Conservation (phyloP, 345 rosid genomes). For the Cardamine chenopodiifolia region DNA sequence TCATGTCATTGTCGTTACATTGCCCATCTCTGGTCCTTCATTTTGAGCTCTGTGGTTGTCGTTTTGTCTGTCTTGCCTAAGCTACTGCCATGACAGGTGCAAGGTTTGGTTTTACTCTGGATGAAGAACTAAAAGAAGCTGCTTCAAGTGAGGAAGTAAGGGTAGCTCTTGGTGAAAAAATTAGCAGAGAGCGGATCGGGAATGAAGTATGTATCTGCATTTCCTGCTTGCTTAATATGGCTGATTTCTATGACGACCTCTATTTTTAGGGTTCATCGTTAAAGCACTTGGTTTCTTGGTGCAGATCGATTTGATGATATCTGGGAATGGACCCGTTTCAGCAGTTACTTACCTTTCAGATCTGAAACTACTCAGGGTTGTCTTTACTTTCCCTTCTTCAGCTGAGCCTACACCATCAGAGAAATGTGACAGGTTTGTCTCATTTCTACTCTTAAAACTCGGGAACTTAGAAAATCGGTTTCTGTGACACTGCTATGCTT, state of each 20-base stretch:
- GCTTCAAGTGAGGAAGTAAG: conserved; percentile 78
- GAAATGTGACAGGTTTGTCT: conserved; percentile 59
- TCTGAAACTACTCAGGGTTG: conserved; percentile 67
- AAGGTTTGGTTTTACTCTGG: conserved; percentile 73
- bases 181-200: conserved; percentile 93
- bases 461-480: neutral
- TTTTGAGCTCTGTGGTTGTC: conserved; percentile 17
- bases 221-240: conserved; percentile 15
- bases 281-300: conserved; percentile 35
- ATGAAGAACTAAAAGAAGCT: conserved; percentile 74
- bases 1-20: neutral
- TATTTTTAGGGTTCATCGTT: conserved; percentile 12
- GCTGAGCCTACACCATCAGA: conserved; percentile 59
- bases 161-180: conserved; percentile 79
- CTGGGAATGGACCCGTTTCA: conserved; percentile 79
- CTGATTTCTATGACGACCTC: conserved; percentile 17
- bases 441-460: conserved; percentile 13
- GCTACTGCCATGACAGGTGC: conserved; percentile 64
- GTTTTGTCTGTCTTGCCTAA: conserved; percentile 21
- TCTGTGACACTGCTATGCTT: conserved; percentile 13
- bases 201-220: conserved; percentile 63
- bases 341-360: conserved; percentile 61
- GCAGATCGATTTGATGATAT: conserved; percentile 90
- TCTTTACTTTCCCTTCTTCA: conserved; percentile 63
- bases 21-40: neutral